Percentiles rank a stretch among this genome's conserved stretches.
Evolutionary conservation across 495 filamentous ascomycete species (phyloP).

Genomic region (Opeltia flavorubescens): DNA sequence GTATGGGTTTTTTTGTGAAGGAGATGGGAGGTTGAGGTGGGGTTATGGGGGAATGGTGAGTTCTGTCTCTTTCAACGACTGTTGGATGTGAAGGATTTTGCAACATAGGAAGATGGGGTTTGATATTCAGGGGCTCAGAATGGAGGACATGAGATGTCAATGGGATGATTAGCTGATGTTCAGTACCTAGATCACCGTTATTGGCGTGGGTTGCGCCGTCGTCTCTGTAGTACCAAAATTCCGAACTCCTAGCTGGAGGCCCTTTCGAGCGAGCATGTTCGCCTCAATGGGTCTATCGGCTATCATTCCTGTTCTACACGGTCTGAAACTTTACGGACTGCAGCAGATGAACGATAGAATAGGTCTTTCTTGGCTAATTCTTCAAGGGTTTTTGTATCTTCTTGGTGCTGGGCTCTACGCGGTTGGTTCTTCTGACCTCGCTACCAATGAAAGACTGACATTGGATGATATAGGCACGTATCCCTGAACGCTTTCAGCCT

Average conservation of each 20-base stretch:
- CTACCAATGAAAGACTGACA: not conserved
- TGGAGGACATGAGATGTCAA: not conserved
- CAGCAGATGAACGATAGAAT: slow-evolving; percentile 51
- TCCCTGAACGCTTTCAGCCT: slow-evolving; percentile 35
- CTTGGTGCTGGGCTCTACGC: slow-evolving; percentile 76
- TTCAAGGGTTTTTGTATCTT: slow-evolving; percentile 75
- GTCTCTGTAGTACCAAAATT: slow-evolving; percentile 70
- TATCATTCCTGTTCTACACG: slow-evolving; percentile 67
- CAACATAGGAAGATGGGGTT: no score
- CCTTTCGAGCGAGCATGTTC: slow-evolving; percentile 85
- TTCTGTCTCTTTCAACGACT: slow-evolving; percentile 26
- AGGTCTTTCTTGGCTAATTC: slow-evolving; percentile 67
- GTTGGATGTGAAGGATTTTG: not conserved
- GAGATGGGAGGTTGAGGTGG: slow-evolving; percentile 16
- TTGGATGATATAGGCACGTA: slow-evolving; percentile 22
- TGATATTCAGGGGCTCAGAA: no score
- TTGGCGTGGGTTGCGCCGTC: slow-evolving; percentile 58
- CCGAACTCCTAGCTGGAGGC: slow-evolving; percentile 66
- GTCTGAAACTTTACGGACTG: slow-evolving; percentile 45
- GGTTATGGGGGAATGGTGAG: slow-evolving; percentile 25
- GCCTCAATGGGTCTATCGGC: slow-evolving; percentile 76
- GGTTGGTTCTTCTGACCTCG: slow-evolving; percentile 24
- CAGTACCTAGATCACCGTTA: slow-evolving; percentile 49
- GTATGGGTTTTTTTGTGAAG: slow-evolving; percentile 31
- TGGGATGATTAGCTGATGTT: not conserved